phyloP scores from a whole-genome alignment of 2,329 filamentous ascomycete species.

The Torrubiella hemipterigena region DNA sequence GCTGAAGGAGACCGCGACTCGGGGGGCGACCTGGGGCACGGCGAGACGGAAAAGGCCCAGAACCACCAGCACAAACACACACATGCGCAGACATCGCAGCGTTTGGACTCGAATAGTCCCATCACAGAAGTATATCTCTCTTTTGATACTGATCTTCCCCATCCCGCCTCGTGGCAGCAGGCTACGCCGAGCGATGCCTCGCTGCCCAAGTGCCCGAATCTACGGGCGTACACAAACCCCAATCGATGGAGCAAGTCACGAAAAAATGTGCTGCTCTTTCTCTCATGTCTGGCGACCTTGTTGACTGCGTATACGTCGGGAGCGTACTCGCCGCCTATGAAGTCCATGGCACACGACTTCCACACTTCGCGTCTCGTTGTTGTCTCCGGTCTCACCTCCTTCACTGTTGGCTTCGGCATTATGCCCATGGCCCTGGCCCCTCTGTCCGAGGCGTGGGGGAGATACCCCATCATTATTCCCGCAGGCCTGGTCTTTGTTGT shows the following conservation, averaged over 20 bases:
- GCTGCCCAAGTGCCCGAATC: slow-evolving; percentile 49
- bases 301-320: slow-evolving; percentile 74
- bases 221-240: slow-evolving; percentile 56
- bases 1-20: no score
- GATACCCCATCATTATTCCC: slow-evolving; percentile 68
- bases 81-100: no score
- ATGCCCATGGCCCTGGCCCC: slow-evolving; percentile 84
- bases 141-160: slow-evolving; percentile 25
- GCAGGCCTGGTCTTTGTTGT: slow-evolving; percentile 61
- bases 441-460: slow-evolving; percentile 78
- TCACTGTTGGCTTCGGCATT: slow-evolving; percentile 68
- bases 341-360: slow-evolving; percentile 55
- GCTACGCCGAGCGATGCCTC: slow-evolving; percentile 13
- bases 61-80: no score
- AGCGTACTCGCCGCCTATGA: slow-evolving; percentile 59
- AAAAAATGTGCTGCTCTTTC: slow-evolving; percentile 58
- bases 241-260: slow-evolving; percentile 58
- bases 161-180: slow-evolving; percentile 10
- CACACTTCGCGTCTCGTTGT: slow-evolving; percentile 51
- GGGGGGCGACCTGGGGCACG: no score
- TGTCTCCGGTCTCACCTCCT: slow-evolving; percentile 68
- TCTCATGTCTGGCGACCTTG: slow-evolving; percentile 66
- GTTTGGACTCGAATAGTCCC: slow-evolving; percentile 10
- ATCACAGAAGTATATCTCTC: slow-evolving; percentile 29
- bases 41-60: no score